Percentiles rank a stretch among this genome's conserved stretches.
These are phyloP conservation scores for Monilinia vaccinii-corymbosi DNA, from an alignment of 2,329 filamentous ascomycete genomes.

Conservation along the genomic window DNA sequence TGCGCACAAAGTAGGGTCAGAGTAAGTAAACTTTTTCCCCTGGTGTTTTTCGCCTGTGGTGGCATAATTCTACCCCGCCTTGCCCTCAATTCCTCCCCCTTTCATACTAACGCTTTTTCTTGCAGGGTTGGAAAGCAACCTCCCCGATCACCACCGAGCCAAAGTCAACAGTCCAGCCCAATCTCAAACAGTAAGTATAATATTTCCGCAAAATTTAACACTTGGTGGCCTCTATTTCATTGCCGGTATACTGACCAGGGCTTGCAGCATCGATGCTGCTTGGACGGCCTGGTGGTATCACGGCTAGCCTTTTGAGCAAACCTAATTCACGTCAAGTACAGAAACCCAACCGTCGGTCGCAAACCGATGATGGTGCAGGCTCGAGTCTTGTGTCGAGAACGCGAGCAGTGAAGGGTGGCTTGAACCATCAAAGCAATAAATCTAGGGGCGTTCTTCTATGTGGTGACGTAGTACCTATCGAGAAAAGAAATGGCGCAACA, in stretches of 20 bases:
- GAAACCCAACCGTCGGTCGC: slow-evolving; percentile 44
- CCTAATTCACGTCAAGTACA: slow-evolving; percentile 45
- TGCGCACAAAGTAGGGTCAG: slow-evolving; percentile 45
- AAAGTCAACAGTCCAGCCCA: slow-evolving; percentile 26
- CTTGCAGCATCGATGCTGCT: slow-evolving; percentile 50
- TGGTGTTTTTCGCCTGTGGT: not conserved
- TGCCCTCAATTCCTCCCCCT: not conserved
- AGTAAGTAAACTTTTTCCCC: not conserved
- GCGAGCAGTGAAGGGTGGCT: slow-evolving; percentile 40
- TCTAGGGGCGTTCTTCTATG: slow-evolving; percentile 86
- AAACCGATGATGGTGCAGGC: slow-evolving; percentile 52
- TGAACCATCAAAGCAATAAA: slow-evolving; percentile 56
- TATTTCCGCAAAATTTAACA: too few species aligned
- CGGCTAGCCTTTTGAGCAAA: slow-evolving; percentile 80
- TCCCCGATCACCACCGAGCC: slow-evolving; percentile 16
- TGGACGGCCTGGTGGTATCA: slow-evolving; percentile 60
- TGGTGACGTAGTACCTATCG: slow-evolving; percentile 95
- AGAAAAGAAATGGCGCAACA: slow-evolving; percentile 85
- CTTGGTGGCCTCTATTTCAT: not conserved
- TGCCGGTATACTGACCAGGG: slow-evolving; percentile 6
- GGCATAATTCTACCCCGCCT: not conserved
- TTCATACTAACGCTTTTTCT: not conserved
- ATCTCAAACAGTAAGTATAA: slow-evolving; percentile 22
- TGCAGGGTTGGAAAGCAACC: slow-evolving; percentile 17
- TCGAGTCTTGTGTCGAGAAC: slow-evolving; percentile 35